phyloP scores from a whole-genome alignment of 176 grass and related monocot genomes.

The Sorghum bicolor region DNA sequence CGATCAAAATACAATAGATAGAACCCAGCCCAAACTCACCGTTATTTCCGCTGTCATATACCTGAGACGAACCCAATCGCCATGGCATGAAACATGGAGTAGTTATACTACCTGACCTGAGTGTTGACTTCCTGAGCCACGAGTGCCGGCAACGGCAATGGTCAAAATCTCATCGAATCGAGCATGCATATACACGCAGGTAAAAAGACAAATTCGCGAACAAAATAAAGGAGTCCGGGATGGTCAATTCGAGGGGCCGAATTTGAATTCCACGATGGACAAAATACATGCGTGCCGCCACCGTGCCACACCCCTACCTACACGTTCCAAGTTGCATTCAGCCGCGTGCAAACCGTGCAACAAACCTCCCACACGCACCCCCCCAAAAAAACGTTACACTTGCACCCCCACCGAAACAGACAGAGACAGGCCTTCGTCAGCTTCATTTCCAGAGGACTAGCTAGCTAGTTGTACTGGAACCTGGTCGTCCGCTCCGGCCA shows the following conservation, averaged over 20 bases:
- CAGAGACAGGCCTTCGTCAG: background rate
- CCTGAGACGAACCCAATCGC: too few relatives aligned
- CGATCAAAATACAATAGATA: too few relatives aligned
- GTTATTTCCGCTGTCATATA: too few relatives aligned
- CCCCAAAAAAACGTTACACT: conserved; percentile 29
- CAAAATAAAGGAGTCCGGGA: too few relatives aligned
- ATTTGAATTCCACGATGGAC: background rate
- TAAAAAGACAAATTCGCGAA: too few relatives aligned
- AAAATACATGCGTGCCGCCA: background rate
- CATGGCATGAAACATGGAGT: too few relatives aligned
- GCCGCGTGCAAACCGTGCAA: conserved; percentile 27
- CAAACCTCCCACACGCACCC: background rate
- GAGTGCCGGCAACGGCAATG: too few relatives aligned
- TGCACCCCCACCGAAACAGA: background rate
- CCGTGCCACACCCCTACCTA: background rate
- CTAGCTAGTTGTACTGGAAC: conserved; percentile 53
- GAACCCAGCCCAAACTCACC: too few relatives aligned
- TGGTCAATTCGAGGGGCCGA: background rate
- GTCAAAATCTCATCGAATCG: too few relatives aligned
- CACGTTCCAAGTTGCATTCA: background rate
- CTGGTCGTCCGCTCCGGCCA: conserved; percentile 36
- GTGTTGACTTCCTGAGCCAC: too few relatives aligned
- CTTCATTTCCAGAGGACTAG: background rate
- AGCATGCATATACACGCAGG: too few relatives aligned
- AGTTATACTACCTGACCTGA: too few relatives aligned